Conservation (phyloP, 2,329 filamentous ascomycete genomes). For the Hymenoscyphus fructigenus region DNA sequence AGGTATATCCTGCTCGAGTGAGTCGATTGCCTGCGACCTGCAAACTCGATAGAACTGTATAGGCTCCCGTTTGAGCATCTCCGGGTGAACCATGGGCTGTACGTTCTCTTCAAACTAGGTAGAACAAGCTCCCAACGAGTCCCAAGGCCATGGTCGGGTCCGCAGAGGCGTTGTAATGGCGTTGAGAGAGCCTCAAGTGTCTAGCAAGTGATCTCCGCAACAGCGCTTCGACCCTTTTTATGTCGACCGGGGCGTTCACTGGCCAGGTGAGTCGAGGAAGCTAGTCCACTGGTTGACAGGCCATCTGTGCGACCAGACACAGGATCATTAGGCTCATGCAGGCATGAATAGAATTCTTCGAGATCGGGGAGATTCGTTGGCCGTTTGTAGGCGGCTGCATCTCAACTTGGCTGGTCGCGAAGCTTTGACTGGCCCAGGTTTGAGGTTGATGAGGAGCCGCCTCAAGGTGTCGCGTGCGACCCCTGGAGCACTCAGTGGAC, state of each 20-base stretch:
- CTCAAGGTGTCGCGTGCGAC: constrained; percentile 5
- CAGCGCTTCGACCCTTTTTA: background rate
- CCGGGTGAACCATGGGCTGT: background rate
- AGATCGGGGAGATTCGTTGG: background rate
- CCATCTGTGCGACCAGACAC: background rate
- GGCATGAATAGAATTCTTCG: background rate
- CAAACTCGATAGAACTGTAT: background rate
- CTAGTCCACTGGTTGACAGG: constrained; percentile 11
- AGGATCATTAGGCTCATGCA: constrained; percentile 2
- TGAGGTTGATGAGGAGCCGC: constrained; percentile 14
- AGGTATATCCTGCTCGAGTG: background rate
- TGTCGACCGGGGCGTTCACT: background rate
- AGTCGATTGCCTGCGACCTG: constrained; percentile 2
- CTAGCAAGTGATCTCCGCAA: background rate
- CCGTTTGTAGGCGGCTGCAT: constrained; percentile 23
- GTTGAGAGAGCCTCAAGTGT: background rate
- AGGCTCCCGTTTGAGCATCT: background rate
- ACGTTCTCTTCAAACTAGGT: background rate
- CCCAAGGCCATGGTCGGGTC: constrained; percentile 1
- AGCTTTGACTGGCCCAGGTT: constrained; percentile 29
- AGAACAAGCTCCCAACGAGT: background rate
- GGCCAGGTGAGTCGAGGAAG: background rate
- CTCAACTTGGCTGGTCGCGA: constrained; percentile 24
- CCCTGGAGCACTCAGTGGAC: constrained; percentile 11
- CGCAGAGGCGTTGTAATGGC: background rate